A percentile compares a stretch with the other conserved stretches of the same genome.
Conservation (phyloP, 176 grass and related monocot genomes). For the Hsuehochloa calcarea region DNA sequence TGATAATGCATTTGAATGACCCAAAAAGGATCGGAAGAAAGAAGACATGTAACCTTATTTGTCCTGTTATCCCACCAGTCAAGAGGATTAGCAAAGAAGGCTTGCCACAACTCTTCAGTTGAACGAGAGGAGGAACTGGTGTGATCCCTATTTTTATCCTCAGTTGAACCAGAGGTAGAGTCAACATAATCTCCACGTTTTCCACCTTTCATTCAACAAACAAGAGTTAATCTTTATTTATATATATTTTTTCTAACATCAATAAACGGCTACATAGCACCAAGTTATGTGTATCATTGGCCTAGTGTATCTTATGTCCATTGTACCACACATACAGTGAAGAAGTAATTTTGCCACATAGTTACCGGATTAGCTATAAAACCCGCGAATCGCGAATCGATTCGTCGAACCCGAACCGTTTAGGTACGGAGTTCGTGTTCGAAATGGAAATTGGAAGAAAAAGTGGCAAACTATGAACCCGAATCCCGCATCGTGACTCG, state of each 20-base stretch:
- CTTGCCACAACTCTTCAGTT: conserved; percentile 85
- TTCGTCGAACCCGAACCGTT: too few species aligned
- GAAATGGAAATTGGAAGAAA: too few species aligned
- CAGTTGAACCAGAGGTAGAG: conserved; percentile 29
- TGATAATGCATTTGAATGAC: not conserved
- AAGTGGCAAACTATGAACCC: too few species aligned
- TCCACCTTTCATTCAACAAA: conserved; percentile 37
- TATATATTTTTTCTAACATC: conserved; percentile 28
- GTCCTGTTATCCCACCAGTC: conserved; percentile 99
- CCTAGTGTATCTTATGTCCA: not conserved
- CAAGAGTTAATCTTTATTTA: conserved; percentile 11
- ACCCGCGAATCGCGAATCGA: too few species aligned
- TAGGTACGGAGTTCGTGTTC: too few species aligned
- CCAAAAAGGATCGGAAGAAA: conserved; percentile 13
- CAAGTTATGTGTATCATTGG: not conserved
- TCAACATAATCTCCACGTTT: conserved; percentile 34
- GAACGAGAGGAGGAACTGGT: conserved; percentile 44
- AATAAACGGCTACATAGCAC: conserved; percentile 15
- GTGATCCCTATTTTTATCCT: conserved; percentile 36
- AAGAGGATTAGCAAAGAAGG: conserved; percentile 87
- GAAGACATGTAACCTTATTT: conserved; percentile 58
- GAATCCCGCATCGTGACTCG: too few species aligned
- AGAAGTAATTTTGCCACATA: not conserved
- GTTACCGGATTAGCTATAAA: too few species aligned
- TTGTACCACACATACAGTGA: not conserved